Conservation (phyloP, 176 grass and related monocot genomes). For the Pontederia crassipes region DNA sequence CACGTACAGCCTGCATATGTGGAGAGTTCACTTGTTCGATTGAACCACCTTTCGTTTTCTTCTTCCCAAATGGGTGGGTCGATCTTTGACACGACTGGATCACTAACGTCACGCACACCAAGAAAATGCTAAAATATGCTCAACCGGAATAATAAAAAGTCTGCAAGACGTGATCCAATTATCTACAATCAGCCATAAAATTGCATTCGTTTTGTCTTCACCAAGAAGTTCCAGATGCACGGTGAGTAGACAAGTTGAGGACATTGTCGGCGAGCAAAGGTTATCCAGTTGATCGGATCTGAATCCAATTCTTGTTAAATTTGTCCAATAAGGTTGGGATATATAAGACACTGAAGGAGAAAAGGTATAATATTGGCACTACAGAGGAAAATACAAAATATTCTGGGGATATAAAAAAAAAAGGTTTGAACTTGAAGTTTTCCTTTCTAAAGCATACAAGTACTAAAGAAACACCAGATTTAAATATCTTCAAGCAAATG, state of each 20-base stretch:
- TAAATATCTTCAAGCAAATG: no score
- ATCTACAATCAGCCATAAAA: conserved; percentile 70
- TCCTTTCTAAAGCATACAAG: no score
- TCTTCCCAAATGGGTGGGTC: conserved; percentile 57
- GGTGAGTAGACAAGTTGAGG: conserved; percentile 50
- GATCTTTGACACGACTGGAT: conserved; percentile 63
- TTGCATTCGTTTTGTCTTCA: conserved; percentile 21
- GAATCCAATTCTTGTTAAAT: conserved; percentile 54
- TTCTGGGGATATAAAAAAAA: no score
- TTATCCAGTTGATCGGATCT: conserved; percentile 81
- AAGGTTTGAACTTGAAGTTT: no score
- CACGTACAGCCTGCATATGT: conserved; percentile 48
- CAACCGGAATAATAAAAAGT: conserved; percentile 28
- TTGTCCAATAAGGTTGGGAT: conserved; percentile 3
- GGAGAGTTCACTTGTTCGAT: conserved; percentile 38
- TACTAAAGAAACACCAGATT: no score
- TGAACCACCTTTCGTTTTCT: conserved; percentile 69
- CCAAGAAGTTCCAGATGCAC: conserved; percentile 26
- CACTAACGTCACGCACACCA: conserved; percentile 52
- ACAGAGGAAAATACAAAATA: no score
- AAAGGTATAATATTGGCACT: no score
- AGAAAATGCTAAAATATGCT: conserved; percentile 41
- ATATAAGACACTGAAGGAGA: conserved; percentile 3
- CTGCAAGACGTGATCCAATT: conserved; percentile 42
- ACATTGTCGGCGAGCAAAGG: conserved; percentile 83